Percentiles rank a stretch among this genome's conserved stretches.
Conservation (phyloP, 164 flowering plant genomes). For the Buxus sempervirens region DNA sequence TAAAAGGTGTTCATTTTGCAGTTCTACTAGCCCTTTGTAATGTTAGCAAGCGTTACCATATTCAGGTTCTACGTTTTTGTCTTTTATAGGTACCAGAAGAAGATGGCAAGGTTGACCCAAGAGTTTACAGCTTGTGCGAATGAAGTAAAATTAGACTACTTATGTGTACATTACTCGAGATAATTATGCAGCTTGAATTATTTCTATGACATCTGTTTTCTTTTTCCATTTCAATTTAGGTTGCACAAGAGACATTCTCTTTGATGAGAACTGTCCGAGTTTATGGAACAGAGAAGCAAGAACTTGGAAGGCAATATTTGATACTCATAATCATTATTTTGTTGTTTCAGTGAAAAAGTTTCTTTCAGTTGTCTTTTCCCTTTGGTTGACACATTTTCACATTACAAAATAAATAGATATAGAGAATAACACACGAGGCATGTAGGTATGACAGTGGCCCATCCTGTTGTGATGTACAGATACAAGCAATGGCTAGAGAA, state of each 20-base stretch:
- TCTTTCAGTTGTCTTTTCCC: not conserved
- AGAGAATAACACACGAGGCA: slow-evolving; percentile 1
- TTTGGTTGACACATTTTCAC: not conserved
- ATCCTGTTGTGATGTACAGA: slow-evolving; percentile 35
- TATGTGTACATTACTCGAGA: not conserved
- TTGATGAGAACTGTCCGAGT: slow-evolving; percentile 90
- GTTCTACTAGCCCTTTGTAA: not conserved
- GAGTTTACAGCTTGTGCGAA: slow-evolving; percentile 85
- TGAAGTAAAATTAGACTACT: slow-evolving; percentile 44
- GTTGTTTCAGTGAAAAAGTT: slow-evolving; percentile 1
- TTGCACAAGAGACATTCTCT: slow-evolving; percentile 91
- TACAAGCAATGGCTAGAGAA: slow-evolving; percentile 66
- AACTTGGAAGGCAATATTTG: slow-evolving; percentile 54
- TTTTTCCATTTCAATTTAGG: slow-evolving; percentile 35
- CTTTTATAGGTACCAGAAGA: slow-evolving; percentile 80
- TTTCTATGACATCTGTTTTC: not conserved
- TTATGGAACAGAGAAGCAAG: slow-evolving; percentile 87
- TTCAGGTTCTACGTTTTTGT: not conserved
- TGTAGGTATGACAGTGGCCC: not conserved
- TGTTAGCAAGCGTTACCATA: not conserved
- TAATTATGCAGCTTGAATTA: not conserved
- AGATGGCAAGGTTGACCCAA: slow-evolving; percentile 74
- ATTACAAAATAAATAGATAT: not conserved
- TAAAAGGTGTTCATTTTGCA: too few relatives aligned
- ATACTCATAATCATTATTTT: slow-evolving; percentile 10